These are phyloP conservation scores for Aschersonia sp. DNA, from an alignment of 2,329 filamentous ascomycete species.

Conservation along the genomic window DNA sequence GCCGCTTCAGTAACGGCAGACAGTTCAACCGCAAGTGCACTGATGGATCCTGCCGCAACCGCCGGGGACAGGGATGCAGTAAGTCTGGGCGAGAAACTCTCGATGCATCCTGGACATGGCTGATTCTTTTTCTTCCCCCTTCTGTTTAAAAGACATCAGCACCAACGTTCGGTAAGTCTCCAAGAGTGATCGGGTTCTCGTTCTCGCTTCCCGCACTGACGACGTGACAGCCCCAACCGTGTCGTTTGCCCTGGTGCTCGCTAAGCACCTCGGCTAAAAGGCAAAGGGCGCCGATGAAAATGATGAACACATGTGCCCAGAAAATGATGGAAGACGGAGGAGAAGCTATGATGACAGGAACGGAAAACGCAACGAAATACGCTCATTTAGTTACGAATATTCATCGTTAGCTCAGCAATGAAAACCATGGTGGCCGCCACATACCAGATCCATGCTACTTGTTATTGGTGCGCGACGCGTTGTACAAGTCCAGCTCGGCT, in stretches of 20 bases:
- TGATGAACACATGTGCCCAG: not conserved
- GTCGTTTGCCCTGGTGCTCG: constrained; percentile 1
- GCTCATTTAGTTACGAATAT: not conserved
- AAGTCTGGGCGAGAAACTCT: not conserved
- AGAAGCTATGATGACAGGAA: not conserved
- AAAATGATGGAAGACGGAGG: not conserved
- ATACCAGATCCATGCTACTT: too few relatives aligned
- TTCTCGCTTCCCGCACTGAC: not conserved
- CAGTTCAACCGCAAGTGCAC: constrained; percentile 1
- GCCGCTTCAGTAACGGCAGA: not conserved
- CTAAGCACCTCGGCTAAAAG: not conserved
- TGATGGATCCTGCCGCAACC: constrained; percentile 1
- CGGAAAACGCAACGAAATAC: not conserved
- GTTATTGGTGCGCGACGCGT: too few relatives aligned
- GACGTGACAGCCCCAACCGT: not conserved
- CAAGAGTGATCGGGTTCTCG: not conserved
- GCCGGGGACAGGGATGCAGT: not conserved
- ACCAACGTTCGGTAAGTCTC: constrained; percentile 1
- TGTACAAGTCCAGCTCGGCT: too few relatives aligned
- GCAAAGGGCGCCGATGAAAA: not conserved
- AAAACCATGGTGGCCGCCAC: not conserved
- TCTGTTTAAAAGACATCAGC: not conserved
- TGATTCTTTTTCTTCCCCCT: not conserved
- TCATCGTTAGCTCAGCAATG: not conserved
- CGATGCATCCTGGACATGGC: too few relatives aligned